Evolutionary conservation across 768 basidiomycete genomes (phyloP).

Genomic region (Suillus bovinus): DNA sequence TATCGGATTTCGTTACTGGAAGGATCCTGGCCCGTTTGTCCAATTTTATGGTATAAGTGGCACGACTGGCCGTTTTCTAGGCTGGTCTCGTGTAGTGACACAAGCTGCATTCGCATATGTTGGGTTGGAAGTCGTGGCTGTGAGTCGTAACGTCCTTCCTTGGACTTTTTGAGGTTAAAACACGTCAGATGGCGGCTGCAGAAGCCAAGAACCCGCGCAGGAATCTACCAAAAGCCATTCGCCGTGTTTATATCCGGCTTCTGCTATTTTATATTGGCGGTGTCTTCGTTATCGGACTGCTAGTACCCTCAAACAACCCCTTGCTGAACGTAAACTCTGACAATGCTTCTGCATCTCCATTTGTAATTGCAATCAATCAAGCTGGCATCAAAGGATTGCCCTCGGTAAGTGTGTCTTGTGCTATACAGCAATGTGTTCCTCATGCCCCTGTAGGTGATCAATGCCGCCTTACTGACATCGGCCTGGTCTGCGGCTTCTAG

Average conservation of each 20-base stretch:
- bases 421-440: neutral
- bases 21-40: slow-evolving; percentile 57
- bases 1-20: slow-evolving; percentile 49
- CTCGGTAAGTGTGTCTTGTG: slow-evolving; percentile 33
- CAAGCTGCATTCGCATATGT: slow-evolving; percentile 63
- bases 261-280: slow-evolving; percentile 40
- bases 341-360: slow-evolving; percentile 50
- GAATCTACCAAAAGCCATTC: slow-evolving; percentile 42
- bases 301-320: slow-evolving; percentile 48
- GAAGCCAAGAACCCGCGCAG: slow-evolving; percentile 52
- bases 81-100: slow-evolving; percentile 51
- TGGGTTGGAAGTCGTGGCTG: slow-evolving; percentile 55
- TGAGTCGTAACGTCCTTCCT: slow-evolving; percentile 17
- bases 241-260: slow-evolving; percentile 46
- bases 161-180: slow-evolving; percentile 1
- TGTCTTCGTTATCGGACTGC: slow-evolving; percentile 47
- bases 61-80: slow-evolving; percentile 49
- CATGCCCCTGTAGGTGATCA: slow-evolving; percentile 28
- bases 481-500: slow-evolving; percentile 45
- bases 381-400: slow-evolving; percentile 64
- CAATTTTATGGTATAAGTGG: slow-evolving; percentile 43
- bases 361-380: slow-evolving; percentile 55
- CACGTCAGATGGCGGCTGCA: slow-evolving; percentile 40
- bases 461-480: slow-evolving; percentile 44
- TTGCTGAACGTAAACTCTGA: slow-evolving; percentile 37